Conservation (phyloP, 768 basidiomycete species). For the Leccinum obscurum region DNA sequence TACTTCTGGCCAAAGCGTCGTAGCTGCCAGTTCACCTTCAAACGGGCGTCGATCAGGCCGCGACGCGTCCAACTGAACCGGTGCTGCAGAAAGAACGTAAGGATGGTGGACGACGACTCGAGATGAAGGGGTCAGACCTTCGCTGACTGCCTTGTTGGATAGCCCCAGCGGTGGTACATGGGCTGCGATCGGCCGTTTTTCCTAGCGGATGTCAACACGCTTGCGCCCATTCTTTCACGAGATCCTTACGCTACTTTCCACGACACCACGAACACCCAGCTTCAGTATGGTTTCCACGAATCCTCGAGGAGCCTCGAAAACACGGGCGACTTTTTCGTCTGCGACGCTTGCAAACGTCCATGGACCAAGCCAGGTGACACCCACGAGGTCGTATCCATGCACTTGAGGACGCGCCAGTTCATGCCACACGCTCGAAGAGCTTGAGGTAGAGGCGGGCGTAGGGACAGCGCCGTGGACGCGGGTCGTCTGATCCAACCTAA, state of each 20-base stretch:
- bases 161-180: constrained; percentile 91
- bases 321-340: constrained; percentile 93
- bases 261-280: constrained; percentile 48
- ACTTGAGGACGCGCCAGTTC: constrained; percentile 93
- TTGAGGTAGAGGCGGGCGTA: constrained; percentile 7
- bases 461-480: constrained; percentile 74
- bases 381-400: constrained; percentile 93
- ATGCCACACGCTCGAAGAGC: constrained; percentile 56
- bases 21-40: constrained; percentile 85
- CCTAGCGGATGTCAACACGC: constrained; percentile 37
- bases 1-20: constrained; percentile 93
- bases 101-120: not conserved
- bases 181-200: constrained; percentile 69
- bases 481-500: constrained; percentile 87
- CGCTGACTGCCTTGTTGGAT: constrained; percentile 88
- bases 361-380: constrained; percentile 70
- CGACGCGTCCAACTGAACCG: constrained; percentile 18
- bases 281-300: constrained; percentile 68
- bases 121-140: constrained; percentile 43
- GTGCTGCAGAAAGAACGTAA: constrained; percentile 12
- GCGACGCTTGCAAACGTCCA: constrained; percentile 87
- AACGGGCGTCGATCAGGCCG: constrained; percentile 55
- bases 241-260: constrained; percentile 49
- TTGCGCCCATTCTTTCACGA: not conserved
- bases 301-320: constrained; percentile 86